Evolutionary conservation across 305 asterid genomes (phyloP), one percentile per base, ranked within the genome.

Genomic region (Fraxinus greggii): DNA sequence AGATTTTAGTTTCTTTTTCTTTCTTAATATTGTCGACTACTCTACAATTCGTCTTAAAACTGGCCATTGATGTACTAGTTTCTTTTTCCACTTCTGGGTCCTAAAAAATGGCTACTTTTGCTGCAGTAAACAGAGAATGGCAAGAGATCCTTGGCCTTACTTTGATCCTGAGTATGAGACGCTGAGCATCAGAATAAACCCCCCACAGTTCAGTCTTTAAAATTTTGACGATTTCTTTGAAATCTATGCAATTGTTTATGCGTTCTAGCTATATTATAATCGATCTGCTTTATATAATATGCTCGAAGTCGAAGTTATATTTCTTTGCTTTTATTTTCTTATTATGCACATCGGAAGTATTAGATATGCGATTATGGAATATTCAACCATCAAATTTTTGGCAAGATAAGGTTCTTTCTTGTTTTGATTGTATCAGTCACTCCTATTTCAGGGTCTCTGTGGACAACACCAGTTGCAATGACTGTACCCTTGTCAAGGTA

Each of bases 161-260:
- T 95, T 95, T 77, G 99, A 95, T 92, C 99, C 99, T 6, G 99
- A 95, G 86, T 95, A 95, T 72, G 99, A 95, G 85, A 94, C 97
- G 3, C 86, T 95, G 74, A 95, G 94, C 92, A 89, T 94, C 92
- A 87, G 99, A 89, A 94, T 95, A 82, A 95, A 95, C 85, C 99
- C 99, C 84, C 99, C 99, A 70, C 97, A 95, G 99, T 95, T 84
- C 78, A 78, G 92, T 90, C 79, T 86, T 83, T 4, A 35, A 51
- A 42, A 38, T 77, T 59, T 79, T 78, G 4, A 80, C 7, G 45
- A 21, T 54, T 81, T 75, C 8, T 35, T 40, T 61, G 51, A 78
- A 72, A 73, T 65, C 42, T 63, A 70, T 85, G 80, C 78, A 80
- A 74, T 67, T 54, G 15, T 36, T 54, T 40, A 51, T 80, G 61